phyloP scores from a whole-genome alignment of 192 early-diverging fungal genomes.

The Diversispora epigaea region DNA sequence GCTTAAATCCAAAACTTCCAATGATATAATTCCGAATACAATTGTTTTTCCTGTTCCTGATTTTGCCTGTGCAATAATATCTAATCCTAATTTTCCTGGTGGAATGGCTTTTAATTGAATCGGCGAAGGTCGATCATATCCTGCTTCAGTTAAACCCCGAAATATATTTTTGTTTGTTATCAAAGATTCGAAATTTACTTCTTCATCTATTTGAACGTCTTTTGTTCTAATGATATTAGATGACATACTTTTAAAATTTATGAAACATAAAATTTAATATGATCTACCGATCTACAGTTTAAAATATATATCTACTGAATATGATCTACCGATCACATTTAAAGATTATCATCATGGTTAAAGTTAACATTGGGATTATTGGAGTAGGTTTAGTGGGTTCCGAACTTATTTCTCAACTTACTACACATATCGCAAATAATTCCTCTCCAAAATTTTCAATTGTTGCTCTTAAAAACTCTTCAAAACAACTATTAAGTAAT shows the following conservation, averaged over 20 bases:
- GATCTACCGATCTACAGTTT: too few relatives aligned
- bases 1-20: constrained; percentile 46
- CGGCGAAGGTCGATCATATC: constrained; percentile 60
- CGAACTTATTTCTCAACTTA: constrained; percentile 83
- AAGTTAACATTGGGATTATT: constrained; percentile 81
- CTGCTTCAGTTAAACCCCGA: constrained; percentile 44
- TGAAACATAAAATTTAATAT: too few relatives aligned
- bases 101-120: constrained; percentile 69
- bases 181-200: constrained; percentile 52
- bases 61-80: constrained; percentile 86
- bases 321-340: too few relatives aligned
- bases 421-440: constrained; percentile 49
- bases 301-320: too few relatives aligned
- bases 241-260: too few relatives aligned
- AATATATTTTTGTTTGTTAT: constrained; percentile 45
- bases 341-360: too few relatives aligned
- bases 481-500: constrained; percentile 61
- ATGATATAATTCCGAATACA: constrained; percentile 65
- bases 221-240: constrained; percentile 32
- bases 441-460: constrained; percentile 60
- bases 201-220: constrained; percentile 57
- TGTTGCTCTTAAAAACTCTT: constrained; percentile 79
- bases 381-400: constrained; percentile 93
- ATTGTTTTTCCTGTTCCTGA: constrained; percentile 56
- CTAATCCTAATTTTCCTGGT: constrained; percentile 52